phyloP scores from a whole-genome alignment of 208 protist species.

The Leishmania major region DNA sequence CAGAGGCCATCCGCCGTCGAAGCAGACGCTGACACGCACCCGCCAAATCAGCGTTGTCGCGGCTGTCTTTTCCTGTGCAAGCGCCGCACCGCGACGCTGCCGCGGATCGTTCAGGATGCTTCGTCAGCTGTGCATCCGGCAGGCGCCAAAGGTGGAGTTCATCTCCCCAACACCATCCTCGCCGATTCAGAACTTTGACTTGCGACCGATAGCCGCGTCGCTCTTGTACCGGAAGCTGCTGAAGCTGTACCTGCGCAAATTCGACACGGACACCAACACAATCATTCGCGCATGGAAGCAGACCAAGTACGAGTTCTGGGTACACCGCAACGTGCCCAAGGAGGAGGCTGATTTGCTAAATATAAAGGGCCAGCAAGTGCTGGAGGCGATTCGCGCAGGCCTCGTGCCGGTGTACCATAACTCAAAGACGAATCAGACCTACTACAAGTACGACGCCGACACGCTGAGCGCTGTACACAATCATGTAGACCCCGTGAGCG shows the following conservation, averaged over 20 bases:
- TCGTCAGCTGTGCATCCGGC: constrained; percentile 17
- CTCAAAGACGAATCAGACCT: constrained; percentile 70
- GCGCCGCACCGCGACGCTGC: neutral
- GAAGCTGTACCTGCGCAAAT: constrained; percentile 86
- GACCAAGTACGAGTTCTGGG: constrained; percentile 90
- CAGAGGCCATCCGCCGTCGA: neutral
- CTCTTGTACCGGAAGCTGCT: constrained; percentile 80
- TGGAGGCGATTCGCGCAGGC: constrained; percentile 75
- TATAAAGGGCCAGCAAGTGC: constrained; percentile 75
- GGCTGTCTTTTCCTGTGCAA: neutral
- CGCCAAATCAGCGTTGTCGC: neutral
- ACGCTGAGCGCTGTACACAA: constrained; percentile 84
- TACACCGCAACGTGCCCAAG: constrained; percentile 40
- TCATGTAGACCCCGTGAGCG: constrained; percentile 76
- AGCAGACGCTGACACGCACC: neutral
- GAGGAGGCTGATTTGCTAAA: constrained; percentile 74
- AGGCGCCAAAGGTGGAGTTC: constrained; percentile 64
- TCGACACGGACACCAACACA: constrained; percentile 85
- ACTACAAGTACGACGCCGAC: constrained; percentile 80
- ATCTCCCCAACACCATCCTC: constrained; percentile 69
- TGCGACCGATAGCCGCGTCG: constrained; percentile 59
- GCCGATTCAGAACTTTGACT: constrained; percentile 50
- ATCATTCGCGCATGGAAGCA: constrained; percentile 88
- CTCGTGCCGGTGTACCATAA: constrained; percentile 78
- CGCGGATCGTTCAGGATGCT: constrained; percentile 15